Evolutionary conservation across 2,329 filamentous ascomycete genomes (phyloP), one percentile per base, ranked within the genome.

Genomic region (Ophiocordyceps polyrhachis-furcata): DNA sequence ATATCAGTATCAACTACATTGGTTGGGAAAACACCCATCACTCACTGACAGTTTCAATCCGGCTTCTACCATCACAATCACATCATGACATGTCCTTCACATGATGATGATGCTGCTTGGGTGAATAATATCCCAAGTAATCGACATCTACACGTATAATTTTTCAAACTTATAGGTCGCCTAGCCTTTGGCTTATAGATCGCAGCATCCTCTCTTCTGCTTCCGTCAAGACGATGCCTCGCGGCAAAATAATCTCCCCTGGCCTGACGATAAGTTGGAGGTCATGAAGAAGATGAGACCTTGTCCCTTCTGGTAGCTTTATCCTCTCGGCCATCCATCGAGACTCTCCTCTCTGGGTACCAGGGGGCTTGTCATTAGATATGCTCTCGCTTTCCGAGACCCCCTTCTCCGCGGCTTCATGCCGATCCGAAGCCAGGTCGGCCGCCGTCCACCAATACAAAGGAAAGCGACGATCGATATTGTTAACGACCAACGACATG

Each of bases 361-460:
- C 31, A 15, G 31, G 31, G 4, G 31, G 31, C 31, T 15, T n/a
- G 13, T n/a, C 13, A 9, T 32, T 7, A 14, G 31, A 32, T 2
- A 15, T n/a, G 5, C 31, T 32, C 15, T 32, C 9, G 15, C 25
- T 7, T 20, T 25, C 29, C 4, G 31, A 32, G 5, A n/a, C 12
- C 4, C 31, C 31, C 31, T 32, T n/a, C 31, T 32, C 31, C n/a
- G n/a, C n/a, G n/a, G n/a, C n/a, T n/a, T n/a, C 31, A 32, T 17
- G 11, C 6, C 13, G 37, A 14, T 6, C 15, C 5, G 31, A 3
- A 32, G 6, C n/a, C 41, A 62, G 40, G 6, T 61, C 52, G 17
- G 58, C 56, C 0, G 71, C 64, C 1, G 73, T 72, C 76, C 76
- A 84, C 81, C 81, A 87, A 56, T 83, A 85, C 2, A 73, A 50